Evolutionary conservation across 768 basidiomycete genomes (phyloP), one percentile per base, ranked within the genome.

Genomic region (Panaeolus papilionaceus): DNA sequence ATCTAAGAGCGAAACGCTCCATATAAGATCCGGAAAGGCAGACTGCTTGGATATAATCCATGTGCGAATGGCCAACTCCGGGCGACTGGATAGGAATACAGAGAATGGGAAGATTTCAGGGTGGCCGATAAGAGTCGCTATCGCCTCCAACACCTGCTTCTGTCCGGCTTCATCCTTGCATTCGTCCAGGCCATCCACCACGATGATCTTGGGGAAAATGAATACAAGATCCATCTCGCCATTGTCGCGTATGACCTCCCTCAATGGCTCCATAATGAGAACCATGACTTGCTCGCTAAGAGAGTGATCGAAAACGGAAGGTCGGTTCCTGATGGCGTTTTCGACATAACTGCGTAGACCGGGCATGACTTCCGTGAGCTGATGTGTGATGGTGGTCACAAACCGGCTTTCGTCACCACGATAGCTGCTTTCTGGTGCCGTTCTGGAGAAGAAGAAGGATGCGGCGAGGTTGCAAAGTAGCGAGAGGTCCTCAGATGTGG

Each of bases 161-260:
- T 72, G 71, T 23, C 26, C 68, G 4, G 38, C 38, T 0, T 37
- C 61, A 9, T 66, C 65, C 1, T 47, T 33, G 20, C 68, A 71
- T 65, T 73, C 66, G 26, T 72, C 71, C 38, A 72, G 51, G 12
- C 71, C 71, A 49, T 72, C 71, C 18, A 72, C 62, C 28, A 72
- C 63, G 37, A 72, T 38, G 26, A 72, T 33, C 5, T 51, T 40
- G 42, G 42, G 1, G n/a, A n/a, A n/a, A n/a, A n/a, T n/a, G n/a
- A 16, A 23, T 26, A 20, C 6, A 18, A 51, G 0, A 23, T 26
- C 5, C 33, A 33, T 33, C 1, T 2, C 33, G 2, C 33, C 33
- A 1, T 42, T 12, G 12, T 42, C 42, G 1, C 18, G 42, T 18
- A 1, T 42, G 4, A 42, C 42, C 1, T 42, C 12, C 42, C 5